Evolutionary conservation across 495 filamentous ascomycete genomes (phyloP).

Genomic region (Neurospora sp.): DNA sequence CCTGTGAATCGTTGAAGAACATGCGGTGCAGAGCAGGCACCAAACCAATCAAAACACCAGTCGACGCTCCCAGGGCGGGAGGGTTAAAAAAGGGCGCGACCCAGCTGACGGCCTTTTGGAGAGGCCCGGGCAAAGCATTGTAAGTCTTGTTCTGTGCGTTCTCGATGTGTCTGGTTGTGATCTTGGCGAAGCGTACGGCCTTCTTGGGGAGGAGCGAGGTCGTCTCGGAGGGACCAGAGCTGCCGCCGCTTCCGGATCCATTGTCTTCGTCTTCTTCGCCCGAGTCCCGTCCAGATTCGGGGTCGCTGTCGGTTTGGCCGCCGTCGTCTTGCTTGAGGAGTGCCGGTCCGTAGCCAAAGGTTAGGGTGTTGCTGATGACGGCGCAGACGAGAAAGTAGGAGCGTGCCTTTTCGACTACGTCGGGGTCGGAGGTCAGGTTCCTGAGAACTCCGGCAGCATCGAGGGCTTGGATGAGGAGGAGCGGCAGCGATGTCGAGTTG

Average conservation of each 20-base stretch:
- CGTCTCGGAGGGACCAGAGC: conserved; percentile 10
- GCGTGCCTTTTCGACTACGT: conserved; percentile 55
- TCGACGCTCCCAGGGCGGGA: conserved; percentile 52
- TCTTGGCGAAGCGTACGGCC: conserved; percentile 4
- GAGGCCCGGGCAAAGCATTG: conserved; percentile 24
- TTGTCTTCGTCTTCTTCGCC: conserved; percentile 15
- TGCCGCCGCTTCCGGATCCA: neutral
- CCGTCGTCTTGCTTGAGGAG: conserved; percentile 36
- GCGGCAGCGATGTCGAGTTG: conserved; percentile 63
- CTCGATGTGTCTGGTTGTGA: conserved; percentile 11
- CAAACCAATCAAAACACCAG: conserved; percentile 54
- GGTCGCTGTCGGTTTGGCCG: conserved; percentile 19
- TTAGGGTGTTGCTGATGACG: conserved; percentile 30
- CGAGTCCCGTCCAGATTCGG: conserved; percentile 1
- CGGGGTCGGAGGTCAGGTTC: conserved; percentile 36
- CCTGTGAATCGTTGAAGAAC: conserved; percentile 51
- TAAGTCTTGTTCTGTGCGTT: conserved; percentile 24
- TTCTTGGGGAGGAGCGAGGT: conserved; percentile 10
- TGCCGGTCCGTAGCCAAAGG: conserved; percentile 54
- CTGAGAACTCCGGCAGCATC: conserved; percentile 53
- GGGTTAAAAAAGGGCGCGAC: conserved; percentile 51
- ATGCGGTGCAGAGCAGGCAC: conserved; percentile 49
- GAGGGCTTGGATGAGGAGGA: conserved; percentile 57
- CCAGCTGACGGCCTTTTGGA: conserved; percentile 32
- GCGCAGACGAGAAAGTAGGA: conserved; percentile 58